A percentile compares a stretch with the other conserved stretches of the same genome.
Conservation (phyloP, 148 eudicot genomes). For the Heliamphora exappendiculata region DNA sequence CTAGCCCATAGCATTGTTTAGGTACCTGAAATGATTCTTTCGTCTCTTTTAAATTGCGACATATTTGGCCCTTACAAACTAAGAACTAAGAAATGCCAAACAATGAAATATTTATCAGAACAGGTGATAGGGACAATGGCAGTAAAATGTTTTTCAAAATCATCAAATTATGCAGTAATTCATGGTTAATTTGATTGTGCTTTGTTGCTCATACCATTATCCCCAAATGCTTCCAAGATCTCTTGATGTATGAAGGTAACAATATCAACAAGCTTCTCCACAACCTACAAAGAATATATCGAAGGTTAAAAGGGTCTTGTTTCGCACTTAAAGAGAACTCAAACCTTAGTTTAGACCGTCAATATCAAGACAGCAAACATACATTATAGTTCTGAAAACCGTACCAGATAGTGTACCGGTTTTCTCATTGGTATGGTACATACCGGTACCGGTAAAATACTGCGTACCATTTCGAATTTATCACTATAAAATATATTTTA, state of each 20-base stretch:
- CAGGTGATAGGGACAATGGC: background rate
- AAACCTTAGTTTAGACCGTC: background rate
- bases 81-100: background rate
- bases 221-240: constrained; percentile 67
- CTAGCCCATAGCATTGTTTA: background rate
- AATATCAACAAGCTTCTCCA: constrained; percentile 90
- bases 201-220: constrained; percentile 39
- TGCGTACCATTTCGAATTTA: too few species aligned
- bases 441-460: too few species aligned
- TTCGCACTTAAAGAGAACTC: background rate
- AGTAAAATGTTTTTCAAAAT: background rate
- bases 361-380: background rate
- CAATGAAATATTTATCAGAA: background rate
- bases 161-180: background rate
- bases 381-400: too few species aligned
- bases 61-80: background rate
- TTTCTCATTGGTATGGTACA: too few species aligned
- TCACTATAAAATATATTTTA: too few species aligned
- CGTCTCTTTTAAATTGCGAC: background rate
- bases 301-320: background rate
- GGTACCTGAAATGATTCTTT: background rate
- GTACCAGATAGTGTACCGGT: too few species aligned
- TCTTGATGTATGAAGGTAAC: constrained; percentile 81
- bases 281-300: constrained; percentile 39
- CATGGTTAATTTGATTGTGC: background rate